Base-by-base conservation (phyloP, 805 yeast species). In the Dipodascopsis tothii region DNA sequence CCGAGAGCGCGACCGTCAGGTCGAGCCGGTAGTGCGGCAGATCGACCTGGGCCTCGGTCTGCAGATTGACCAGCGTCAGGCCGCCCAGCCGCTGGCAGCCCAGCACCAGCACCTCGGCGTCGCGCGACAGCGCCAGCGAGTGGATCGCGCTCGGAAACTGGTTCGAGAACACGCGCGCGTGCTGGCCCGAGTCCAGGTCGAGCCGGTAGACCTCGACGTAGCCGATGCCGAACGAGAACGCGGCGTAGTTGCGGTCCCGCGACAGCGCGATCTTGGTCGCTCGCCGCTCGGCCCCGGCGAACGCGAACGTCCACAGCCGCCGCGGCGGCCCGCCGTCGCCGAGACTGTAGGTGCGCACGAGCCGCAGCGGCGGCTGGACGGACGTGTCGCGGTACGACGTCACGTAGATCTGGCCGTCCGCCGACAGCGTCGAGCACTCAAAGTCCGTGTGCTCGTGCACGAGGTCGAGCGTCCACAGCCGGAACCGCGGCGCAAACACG, bases 11-110 rank as follows among this genome's bases (percentile, higher is more conserved):
- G 6, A 47, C 33, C 18, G 33, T 21, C 14, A 54, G 36, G 33
- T 51, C 57, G 21, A 54, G 44, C 22, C 56, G 37, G 41, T 54
- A 54, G 34, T 54, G 57, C 9, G 58, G 58, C 27, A 54, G 25
- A 18, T 53, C 57, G 6, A 48, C 18, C 27, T 48, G 55, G 3
- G 20, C 39, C 3, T 49, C 51, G 4, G 53, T 42, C 19, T 35
- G 23, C 9, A 48, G 44, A 27, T 54, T 39, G 37, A 54, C 40
- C 27, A 49, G 36, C 16, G 42, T 37, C 20, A 54, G 43, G 7
- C 57, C 57, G n/a, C 58, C 58, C 4, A 54, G 41, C 16, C 57
- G 37, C n/a, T 37, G 33, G 20, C 50, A 39, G 2, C 55, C 51
- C 11, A 54, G 27, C 5, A 54, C 50, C 7, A 54, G 38, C 34